Conservation (phyloP, 1,284 basidiomycete genomes). For the Neonothopanus nambi region DNA sequence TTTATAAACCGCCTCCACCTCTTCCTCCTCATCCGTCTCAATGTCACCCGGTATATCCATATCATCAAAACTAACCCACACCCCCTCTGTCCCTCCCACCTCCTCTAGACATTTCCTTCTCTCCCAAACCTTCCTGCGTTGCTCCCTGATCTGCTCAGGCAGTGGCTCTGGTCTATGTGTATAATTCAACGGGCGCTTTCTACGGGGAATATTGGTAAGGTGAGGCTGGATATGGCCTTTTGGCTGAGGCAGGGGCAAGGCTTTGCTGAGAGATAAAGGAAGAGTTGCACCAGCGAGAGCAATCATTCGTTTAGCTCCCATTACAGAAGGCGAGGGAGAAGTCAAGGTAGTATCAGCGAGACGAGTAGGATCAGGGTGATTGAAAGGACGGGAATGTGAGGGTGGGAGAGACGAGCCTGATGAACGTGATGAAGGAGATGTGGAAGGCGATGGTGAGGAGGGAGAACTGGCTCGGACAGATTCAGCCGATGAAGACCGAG, state of each 20-base stretch:
- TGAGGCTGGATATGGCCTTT: slow-evolving; percentile 17
- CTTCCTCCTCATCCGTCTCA: background rate
- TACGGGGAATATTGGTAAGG: slow-evolving; percentile 10
- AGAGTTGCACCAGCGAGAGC: background rate
- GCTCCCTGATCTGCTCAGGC: background rate
- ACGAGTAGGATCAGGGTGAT: background rate
- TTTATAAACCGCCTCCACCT: background rate
- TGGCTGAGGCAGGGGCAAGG: background rate
- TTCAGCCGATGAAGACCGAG: too few species aligned
- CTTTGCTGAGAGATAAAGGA: background rate
- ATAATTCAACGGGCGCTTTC: background rate
- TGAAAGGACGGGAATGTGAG: background rate
- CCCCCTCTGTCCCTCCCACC: background rate
- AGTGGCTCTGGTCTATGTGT: background rate
- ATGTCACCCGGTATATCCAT: background rate
- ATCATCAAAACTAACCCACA: slow-evolving; percentile 2
- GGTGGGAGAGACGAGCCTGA: background rate
- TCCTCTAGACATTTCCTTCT: slow-evolving; percentile 2
- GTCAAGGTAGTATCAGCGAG: too few species aligned
- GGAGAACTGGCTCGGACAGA: too few species aligned
- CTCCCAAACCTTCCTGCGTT: background rate
- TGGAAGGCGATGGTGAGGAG: background rate
- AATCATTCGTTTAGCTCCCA: background rate
- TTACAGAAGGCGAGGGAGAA: background rate
- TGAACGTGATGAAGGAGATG: background rate